Conservation (phyloP, 768 basidiomycete species). For the Amanita fuliginea region DNA sequence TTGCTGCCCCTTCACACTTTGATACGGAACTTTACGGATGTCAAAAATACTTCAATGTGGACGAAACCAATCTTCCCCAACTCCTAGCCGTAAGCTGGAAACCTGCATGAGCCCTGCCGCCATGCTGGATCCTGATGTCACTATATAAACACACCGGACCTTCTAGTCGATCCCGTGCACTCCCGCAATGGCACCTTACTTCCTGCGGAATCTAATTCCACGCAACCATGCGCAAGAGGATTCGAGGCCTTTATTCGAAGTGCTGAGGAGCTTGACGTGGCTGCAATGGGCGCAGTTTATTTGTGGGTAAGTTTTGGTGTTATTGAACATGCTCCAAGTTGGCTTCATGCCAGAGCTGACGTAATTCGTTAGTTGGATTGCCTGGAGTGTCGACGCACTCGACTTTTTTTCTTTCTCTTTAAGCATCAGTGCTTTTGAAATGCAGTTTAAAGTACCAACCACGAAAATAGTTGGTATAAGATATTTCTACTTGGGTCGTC, state of each 20-base stretch:
- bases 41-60: too few relatives aligned
- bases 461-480: constrained; percentile 12
- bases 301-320: constrained; percentile 35
- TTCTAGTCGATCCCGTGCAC: too few relatives aligned
- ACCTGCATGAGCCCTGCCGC: too few relatives aligned
- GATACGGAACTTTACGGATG: too few relatives aligned
- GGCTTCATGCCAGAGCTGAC: neutral
- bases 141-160: neutral
- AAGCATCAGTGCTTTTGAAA: constrained; percentile 12
- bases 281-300: constrained; percentile 48
- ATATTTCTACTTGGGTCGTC: neutral
- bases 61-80: too few relatives aligned
- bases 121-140: neutral
- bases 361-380: constrained; percentile 15
- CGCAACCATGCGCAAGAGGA: constrained; percentile 22
- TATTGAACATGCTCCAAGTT: neutral
- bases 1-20: too few relatives aligned
- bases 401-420: constrained; percentile 19
- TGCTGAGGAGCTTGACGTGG: constrained; percentile 30
- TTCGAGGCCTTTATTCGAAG: constrained; percentile 28
- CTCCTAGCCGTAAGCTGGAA: too few relatives aligned
- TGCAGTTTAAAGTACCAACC: constrained; percentile 13
- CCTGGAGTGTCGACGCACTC: constrained; percentile 19
- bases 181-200: constrained; percentile 35
- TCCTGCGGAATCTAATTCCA: constrained; percentile 30